phyloP scores from a whole-genome alignment of 1,139 yeast genomes.

The Fermentozyma sake region DNA sequence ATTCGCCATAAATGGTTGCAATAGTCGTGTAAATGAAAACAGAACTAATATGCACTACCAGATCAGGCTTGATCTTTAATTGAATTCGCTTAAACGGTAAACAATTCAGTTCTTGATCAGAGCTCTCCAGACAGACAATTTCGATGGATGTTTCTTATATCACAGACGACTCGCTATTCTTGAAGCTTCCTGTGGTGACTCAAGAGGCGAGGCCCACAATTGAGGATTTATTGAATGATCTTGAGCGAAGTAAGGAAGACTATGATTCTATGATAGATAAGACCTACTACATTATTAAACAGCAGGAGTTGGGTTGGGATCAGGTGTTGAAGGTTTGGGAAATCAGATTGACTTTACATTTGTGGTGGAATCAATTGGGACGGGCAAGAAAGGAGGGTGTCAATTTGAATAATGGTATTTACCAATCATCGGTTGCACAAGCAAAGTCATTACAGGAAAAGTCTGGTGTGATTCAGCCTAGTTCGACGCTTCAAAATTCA shows the following conservation, averaged over 20 bases:
- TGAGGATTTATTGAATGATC: constrained; percentile 2
- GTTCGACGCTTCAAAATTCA: constrained; percentile 1
- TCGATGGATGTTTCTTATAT: constrained; percentile 5
- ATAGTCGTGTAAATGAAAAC: too few species aligned
- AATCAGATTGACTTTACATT: constrained; percentile 27
- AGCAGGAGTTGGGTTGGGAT: constrained; percentile 5
- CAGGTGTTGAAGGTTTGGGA: constrained; percentile 31
- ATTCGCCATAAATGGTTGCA: too few species aligned
- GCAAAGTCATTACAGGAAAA: constrained; percentile 32
- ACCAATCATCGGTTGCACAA: too few species aligned
- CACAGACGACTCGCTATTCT: constrained; percentile 13
- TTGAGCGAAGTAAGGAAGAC: too few species aligned
- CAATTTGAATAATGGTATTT: constrained; percentile 33
- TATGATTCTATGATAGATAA: constrained; percentile 11
- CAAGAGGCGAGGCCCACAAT: not conserved
- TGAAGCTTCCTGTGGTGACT: constrained; percentile 10
- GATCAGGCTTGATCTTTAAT: too few species aligned
- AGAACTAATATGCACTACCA: too few species aligned
- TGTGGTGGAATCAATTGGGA: constrained; percentile 27
- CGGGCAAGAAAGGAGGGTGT: constrained; percentile 38
- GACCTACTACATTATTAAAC: constrained; percentile 14
- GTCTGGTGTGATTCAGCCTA: constrained; percentile 3
- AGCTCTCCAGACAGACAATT: too few species aligned
- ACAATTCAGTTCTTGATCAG: too few species aligned
- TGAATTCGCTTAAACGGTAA: too few species aligned